phyloP scores from a whole-genome alignment of 495 filamentous ascomycete genomes.

The Aspergillus avenaceus region DNA sequence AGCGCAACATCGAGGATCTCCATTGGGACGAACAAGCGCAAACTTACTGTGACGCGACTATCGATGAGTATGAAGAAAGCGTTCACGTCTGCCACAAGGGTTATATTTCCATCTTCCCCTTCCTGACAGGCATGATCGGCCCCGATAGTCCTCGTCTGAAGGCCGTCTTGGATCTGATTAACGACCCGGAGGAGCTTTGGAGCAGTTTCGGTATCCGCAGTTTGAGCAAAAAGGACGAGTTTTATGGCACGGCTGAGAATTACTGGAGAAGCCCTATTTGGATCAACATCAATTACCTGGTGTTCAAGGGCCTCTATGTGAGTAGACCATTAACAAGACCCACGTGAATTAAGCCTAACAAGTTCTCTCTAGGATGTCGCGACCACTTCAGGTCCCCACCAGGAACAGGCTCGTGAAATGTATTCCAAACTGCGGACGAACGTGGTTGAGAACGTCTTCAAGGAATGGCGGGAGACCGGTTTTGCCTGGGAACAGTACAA shows the following conservation, averaged over 20 bases:
- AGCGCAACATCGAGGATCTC: slow-evolving; percentile 85
- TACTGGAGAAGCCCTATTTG: slow-evolving; percentile 96
- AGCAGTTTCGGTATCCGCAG: slow-evolving; percentile 81
- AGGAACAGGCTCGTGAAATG: slow-evolving; percentile 62
- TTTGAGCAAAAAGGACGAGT: slow-evolving; percentile 75
- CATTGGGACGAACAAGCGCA: slow-evolving; percentile 81
- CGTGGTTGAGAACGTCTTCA: slow-evolving; percentile 83
- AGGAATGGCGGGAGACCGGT: slow-evolving; percentile 82
- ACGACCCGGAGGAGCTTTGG: slow-evolving; percentile 81
- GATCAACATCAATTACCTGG: slow-evolving; percentile 97
- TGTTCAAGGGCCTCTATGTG: slow-evolving; percentile 78
- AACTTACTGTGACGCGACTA: slow-evolving; percentile 90
- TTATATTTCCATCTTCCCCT: slow-evolving; percentile 92
- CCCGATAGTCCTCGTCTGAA: slow-evolving; percentile 70
- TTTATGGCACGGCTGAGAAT: slow-evolving; percentile 88
- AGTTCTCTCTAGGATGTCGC: slow-evolving; percentile 34
- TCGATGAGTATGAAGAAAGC: slow-evolving; percentile 93
- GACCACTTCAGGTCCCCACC: slow-evolving; percentile 59
- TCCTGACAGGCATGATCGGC: slow-evolving; percentile 74
- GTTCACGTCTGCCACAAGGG: slow-evolving; percentile 91
- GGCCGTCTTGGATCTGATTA: slow-evolving; percentile 69
- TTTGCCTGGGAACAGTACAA: slow-evolving; percentile 99
- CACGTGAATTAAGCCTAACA: slow-evolving; percentile 13
- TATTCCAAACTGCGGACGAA: slow-evolving; percentile 77
- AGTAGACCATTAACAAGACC: slow-evolving; percentile 25